Percentiles rank a stretch among this genome's conserved stretches.
These are phyloP conservation scores for Colletotrichum spaethianum DNA, from an alignment of 2,329 filamentous ascomycete species.

Conservation along the genomic window DNA sequence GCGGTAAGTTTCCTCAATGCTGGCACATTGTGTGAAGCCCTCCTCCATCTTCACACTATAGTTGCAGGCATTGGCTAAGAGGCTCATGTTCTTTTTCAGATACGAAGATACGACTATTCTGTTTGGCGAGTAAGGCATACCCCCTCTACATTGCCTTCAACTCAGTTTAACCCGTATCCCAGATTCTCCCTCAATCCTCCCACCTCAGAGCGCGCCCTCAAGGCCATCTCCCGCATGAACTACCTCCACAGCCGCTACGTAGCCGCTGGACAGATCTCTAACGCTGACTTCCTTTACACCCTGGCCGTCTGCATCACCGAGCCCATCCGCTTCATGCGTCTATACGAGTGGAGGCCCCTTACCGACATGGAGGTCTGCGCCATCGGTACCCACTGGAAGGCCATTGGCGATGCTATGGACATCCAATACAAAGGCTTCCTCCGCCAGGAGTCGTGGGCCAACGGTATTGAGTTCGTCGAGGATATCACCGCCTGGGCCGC, in stretches of 20 bases:
- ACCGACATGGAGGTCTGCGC: slow-evolving; percentile 79
- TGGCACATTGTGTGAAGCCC: background rate
- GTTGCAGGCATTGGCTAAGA: background rate
- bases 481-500: slow-evolving; percentile 64
- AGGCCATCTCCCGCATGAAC: slow-evolving; percentile 57
- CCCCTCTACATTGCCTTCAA: background rate
- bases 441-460: slow-evolving; percentile 55
- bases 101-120: slow-evolving; percentile 58
- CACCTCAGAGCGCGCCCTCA: slow-evolving; percentile 52
- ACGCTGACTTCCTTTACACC: slow-evolving; percentile 57
- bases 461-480: slow-evolving; percentile 67
- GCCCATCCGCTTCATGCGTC: slow-evolving; percentile 73
- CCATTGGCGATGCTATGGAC: slow-evolving; percentile 77
- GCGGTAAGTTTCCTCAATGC: slow-evolving; percentile 45
- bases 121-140: slow-evolving; percentile 51
- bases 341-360: slow-evolving; percentile 79
- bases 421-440: slow-evolving; percentile 66
- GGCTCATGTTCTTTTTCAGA: slow-evolving; percentile 43
- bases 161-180: background rate
- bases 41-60: background rate
- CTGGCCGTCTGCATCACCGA: slow-evolving; percentile 74
- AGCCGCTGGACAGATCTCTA: slow-evolving; percentile 53
- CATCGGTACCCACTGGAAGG: slow-evolving; percentile 79
- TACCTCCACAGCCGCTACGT: slow-evolving; percentile 56
- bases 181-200: slow-evolving; percentile 54